Base-by-base conservation (phyloP, 83 land plant genomes). In the Larix sibirica region DNA sequence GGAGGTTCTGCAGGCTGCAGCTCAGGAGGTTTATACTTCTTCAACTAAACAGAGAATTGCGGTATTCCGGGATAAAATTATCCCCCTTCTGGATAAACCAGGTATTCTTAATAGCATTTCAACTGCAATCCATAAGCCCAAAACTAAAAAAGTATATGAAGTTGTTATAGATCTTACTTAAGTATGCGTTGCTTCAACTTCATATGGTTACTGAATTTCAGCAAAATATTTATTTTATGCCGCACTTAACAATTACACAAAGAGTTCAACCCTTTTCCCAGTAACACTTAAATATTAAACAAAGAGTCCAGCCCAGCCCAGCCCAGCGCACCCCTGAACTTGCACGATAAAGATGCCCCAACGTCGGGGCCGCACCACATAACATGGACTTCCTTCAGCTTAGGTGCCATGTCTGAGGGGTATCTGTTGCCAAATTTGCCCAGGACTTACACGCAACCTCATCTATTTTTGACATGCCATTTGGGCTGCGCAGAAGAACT, bases 41-140 rank as follows among this genome's bases (percentile, higher is more conserved):
- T 96, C 99, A 38, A 86, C 94, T 18, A 97, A 95, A 85, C 86
- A 80, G 36, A 89, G 99, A 13, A 60, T 92, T 24, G 79, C 88
- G 77, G 87, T 94, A 82, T 97, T 97, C 84, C 78, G 89, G 21
- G 80, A 92, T 9, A 82, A 80, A 66, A 75, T 94, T n/a, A 61
- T 60, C 1, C 63, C 80, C 44, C 40, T 77, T 71, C 69, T 82
- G 54, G 73, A 79, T 24, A 82, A 80, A 23, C 78, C 79, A 81
- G 86, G 83, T 73, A 50, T 65, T 60, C 33, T 18, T 61, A 74
- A 26, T 12, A 81, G 24, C 33, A 4, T 68, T 18, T 81, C 60
- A 20, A 21, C 31, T 69, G 28, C 58, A 63, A 24, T 23, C 1
- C 7, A 24, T 71, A 5, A 13, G 18, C 65, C 16, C 67, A 14